A percentile compares a stretch with the other conserved stretches of the same genome.
phyloP scores from a whole-genome alignment of 495 filamentous ascomycete genomes.

The Penicillium diatomitis region DNA sequence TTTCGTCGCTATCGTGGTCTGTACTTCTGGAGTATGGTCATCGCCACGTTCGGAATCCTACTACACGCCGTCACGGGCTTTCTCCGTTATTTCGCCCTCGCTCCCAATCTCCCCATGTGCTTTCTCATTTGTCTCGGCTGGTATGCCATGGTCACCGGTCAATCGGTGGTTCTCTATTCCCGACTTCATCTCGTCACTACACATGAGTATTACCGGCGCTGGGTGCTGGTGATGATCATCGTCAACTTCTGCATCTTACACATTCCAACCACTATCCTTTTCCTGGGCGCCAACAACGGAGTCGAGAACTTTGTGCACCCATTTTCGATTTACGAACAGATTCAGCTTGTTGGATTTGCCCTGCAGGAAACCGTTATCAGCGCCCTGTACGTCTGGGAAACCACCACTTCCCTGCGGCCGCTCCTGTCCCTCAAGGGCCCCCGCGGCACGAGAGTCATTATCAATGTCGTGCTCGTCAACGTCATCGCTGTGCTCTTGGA shows the following conservation, averaged over 20 bases:
- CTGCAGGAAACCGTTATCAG: constrained; percentile 41
- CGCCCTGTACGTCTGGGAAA: constrained; percentile 39
- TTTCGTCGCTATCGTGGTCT: constrained; percentile 31
- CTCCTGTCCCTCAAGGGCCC: constrained; percentile 18
- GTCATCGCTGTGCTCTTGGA: constrained; percentile 31
- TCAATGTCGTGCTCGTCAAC: constrained; percentile 37
- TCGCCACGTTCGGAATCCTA: constrained; percentile 19
- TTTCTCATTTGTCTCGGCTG: constrained; percentile 21
- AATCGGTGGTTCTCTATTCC: constrained; percentile 31
- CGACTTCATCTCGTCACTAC: constrained; percentile 30
- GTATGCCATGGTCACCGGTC: constrained; percentile 27
- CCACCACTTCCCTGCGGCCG: constrained; percentile 24
- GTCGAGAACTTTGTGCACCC: constrained; percentile 10
- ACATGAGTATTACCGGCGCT: constrained; percentile 8
- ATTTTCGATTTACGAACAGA: constrained; percentile 33
- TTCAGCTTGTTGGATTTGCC: constrained; percentile 32
- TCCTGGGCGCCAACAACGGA: constrained; percentile 19
- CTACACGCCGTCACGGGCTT: constrained; percentile 19
- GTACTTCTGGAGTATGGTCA: constrained; percentile 37
- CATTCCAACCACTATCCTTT: constrained; percentile 21
- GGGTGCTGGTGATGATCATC: constrained; percentile 28
- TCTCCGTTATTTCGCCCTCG: constrained; percentile 23
- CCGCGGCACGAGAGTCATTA: constrained; percentile 24
- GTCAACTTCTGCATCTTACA: constrained; percentile 17
- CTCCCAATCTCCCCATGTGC: constrained; percentile 15